Evolutionary conservation across 768 basidiomycete genomes (phyloP).

Genomic region (Lactarius deliciosus): DNA sequence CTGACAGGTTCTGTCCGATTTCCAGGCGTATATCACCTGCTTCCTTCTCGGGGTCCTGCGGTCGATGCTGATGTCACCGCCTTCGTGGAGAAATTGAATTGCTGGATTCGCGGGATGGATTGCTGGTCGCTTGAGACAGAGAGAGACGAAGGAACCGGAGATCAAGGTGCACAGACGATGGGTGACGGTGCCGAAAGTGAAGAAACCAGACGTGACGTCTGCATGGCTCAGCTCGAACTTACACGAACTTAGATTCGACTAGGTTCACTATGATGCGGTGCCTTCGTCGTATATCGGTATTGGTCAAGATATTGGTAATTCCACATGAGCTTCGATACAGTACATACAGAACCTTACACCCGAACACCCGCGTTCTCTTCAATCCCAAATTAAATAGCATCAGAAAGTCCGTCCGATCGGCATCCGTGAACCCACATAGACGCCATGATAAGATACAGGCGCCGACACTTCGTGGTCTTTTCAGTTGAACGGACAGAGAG

Average conservation of each 20-base stretch:
- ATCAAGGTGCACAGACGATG: slow-evolving; percentile 44
- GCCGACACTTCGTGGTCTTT: too few relatives aligned
- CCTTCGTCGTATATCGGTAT: neutral
- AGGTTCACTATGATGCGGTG: neutral
- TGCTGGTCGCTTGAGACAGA: slow-evolving; percentile 72
- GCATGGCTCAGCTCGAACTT: neutral
- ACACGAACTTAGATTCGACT: neutral
- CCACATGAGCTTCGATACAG: neutral
- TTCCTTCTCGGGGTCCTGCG: slow-evolving; percentile 65
- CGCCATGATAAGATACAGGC: too few relatives aligned
- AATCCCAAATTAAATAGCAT: too few relatives aligned
- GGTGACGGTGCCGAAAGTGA: neutral
- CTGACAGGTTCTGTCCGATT: slow-evolving; percentile 53
- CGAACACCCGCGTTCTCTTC: too few relatives aligned
- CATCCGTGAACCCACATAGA: too few relatives aligned
- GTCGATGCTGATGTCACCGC: slow-evolving; percentile 56
- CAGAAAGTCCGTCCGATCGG: too few relatives aligned
- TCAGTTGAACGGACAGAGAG: too few relatives aligned
- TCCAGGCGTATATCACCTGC: slow-evolving; percentile 38
- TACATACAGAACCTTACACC: too few relatives aligned
- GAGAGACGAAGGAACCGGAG: slow-evolving; percentile 54
- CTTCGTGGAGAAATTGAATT: slow-evolving; percentile 52
- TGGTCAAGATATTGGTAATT: neutral
- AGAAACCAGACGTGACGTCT: neutral
- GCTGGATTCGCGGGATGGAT: slow-evolving; percentile 67